phyloP scores from a whole-genome alignment of 78 protist genomes.

The Tieghemostelium lacteum region DNA sequence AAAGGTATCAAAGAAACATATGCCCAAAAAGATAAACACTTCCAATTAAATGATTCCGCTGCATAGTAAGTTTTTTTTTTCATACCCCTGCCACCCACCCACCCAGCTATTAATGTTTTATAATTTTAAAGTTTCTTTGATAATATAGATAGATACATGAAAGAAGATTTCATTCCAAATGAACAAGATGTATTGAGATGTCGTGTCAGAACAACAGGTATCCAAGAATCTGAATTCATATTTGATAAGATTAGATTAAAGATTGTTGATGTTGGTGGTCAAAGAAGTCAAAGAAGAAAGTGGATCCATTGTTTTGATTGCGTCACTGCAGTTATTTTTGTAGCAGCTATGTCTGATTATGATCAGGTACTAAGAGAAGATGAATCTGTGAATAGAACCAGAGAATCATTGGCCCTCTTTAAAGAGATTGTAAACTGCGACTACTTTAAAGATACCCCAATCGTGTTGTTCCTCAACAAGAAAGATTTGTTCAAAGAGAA shows the following conservation, averaged over 20 bases:
- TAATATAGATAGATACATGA: conserved; percentile 58
- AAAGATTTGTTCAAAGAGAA: conserved; percentile 90
- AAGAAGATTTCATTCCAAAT: conserved; percentile 84
- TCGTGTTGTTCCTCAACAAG: conserved; percentile 89
- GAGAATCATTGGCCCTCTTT: conserved; percentile 81
- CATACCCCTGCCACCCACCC: too few species aligned
- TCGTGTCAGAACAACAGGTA: conserved; percentile 90
- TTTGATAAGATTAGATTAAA: conserved; percentile 57
- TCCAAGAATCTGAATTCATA: conserved; percentile 79
- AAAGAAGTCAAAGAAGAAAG: conserved; percentile 90
- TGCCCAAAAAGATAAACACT: conserved; percentile 78
- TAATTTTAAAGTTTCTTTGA: conserved; percentile 69
- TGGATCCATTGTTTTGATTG: conserved; percentile 92
- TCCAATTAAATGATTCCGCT: conserved; percentile 84
- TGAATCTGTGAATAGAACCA: conserved; percentile 84
- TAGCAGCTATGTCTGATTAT: conserved; percentile 83
- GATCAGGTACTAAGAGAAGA: conserved; percentile 86
- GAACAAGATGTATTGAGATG: conserved; percentile 85
- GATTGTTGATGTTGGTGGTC: conserved; percentile 95
- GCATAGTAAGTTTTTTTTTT: conserved; percentile 66
- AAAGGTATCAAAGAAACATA: conserved; percentile 74
- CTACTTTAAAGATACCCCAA: conserved; percentile 84
- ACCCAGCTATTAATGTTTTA: not conserved
- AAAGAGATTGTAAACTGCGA: conserved; percentile 87
- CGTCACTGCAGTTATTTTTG: conserved; percentile 90